These are phyloP conservation scores for Coniochaeta sp. DNA, from an alignment of 2,329 filamentous ascomycete species.

Conservation along the genomic window DNA sequence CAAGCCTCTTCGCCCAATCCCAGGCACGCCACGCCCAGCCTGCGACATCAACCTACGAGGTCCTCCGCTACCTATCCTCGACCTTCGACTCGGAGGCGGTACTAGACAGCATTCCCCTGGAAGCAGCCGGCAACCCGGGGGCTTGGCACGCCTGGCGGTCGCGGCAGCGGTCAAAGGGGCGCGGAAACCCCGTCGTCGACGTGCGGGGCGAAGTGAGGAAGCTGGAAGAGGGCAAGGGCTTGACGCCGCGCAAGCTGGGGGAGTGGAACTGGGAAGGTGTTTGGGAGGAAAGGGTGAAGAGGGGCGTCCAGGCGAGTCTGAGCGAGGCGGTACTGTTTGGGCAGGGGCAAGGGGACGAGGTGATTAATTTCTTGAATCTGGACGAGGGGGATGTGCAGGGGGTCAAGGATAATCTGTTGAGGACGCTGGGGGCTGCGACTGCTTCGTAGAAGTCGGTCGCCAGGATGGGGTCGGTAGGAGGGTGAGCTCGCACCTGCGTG, in stretches of 20 bases:
- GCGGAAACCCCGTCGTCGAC: slow-evolving; percentile 22
- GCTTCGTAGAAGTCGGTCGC: neutral
- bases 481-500: neutral
- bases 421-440: slow-evolving; percentile 31
- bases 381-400: slow-evolving; percentile 50
- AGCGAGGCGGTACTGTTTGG: slow-evolving; percentile 67
- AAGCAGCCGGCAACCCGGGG: slow-evolving; percentile 79
- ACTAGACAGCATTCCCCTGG: slow-evolving; percentile 70
- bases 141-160: slow-evolving; percentile 92
- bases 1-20: neutral
- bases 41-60: slow-evolving; percentile 51
- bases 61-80: slow-evolving; percentile 74
- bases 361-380: slow-evolving; percentile 63
- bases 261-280: slow-evolving; percentile 99
- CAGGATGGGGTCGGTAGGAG: neutral
- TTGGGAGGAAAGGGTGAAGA: slow-evolving; percentile 83
- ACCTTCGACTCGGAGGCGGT: slow-evolving; percentile 72
- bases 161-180: slow-evolving; percentile 46
- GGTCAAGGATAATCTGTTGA: slow-evolving; percentile 50
- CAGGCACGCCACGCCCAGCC: slow-evolving; percentile 15
- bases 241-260: slow-evolving; percentile 49
- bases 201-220: slow-evolving; percentile 2
- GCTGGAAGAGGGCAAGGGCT: slow-evolving; percentile 3
- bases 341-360: slow-evolving; percentile 54
- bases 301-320: slow-evolving; percentile 67